Conservation (phyloP, 179 eudicot species). For the Spinacia oleracea region DNA sequence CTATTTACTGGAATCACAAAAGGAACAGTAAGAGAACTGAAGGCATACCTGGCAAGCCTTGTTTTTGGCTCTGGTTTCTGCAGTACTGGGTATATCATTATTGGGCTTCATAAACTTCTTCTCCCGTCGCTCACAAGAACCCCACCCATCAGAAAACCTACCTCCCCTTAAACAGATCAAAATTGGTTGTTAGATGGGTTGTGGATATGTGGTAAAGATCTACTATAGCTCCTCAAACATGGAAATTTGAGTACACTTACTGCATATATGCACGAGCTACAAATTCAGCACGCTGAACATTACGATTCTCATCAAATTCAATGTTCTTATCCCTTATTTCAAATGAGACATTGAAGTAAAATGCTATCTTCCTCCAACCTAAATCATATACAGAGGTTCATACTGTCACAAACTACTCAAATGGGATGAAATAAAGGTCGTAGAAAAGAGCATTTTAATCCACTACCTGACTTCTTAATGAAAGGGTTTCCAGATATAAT, state of each 20-base stretch:
- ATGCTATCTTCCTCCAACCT: constrained; percentile 99
- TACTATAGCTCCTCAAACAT: not conserved
- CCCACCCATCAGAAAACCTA: constrained; percentile 98
- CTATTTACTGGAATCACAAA: not conserved
- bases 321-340: constrained; percentile 89
- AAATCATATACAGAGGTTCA: constrained; percentile 17
- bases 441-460: not conserved
- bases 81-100: constrained; percentile 96
- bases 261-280: constrained; percentile 85
- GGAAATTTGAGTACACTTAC: constrained; percentile 40
- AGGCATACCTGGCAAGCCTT: constrained; percentile 86
- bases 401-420: constrained; percentile 6
- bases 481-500: constrained; percentile 79
- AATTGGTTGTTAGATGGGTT: constrained; percentile 7
- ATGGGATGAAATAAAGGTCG: not conserved
- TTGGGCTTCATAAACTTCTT: constrained; percentile 85
- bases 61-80: constrained; percentile 96
- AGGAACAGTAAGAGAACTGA: not conserved
- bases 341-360: constrained; percentile 80
- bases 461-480: constrained; percentile 80
- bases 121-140: constrained; percentile 88
- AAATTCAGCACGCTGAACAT: constrained; percentile 94
- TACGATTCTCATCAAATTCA: constrained; percentile 79
- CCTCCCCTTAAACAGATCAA: constrained; percentile 60
- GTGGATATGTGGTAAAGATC: not conserved